These are phyloP conservation scores for Cajanus cajan DNA, from an alignment of 306 rosid species.

Conservation along the genomic window DNA sequence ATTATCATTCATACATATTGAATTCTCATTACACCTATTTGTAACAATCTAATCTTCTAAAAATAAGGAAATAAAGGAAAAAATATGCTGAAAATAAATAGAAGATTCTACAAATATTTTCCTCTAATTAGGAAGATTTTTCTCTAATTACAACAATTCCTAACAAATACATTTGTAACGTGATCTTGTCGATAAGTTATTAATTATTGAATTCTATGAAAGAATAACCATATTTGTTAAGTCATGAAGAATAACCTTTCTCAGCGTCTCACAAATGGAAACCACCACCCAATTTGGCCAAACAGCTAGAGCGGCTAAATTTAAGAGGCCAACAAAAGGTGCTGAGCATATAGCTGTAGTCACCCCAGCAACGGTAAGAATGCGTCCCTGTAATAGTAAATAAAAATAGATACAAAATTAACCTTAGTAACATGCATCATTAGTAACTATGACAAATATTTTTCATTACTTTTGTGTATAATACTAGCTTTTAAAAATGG, in stretches of 20 bases:
- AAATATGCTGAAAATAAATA: too few species aligned
- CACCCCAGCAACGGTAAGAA: conserved; percentile 89
- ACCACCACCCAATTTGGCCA: conserved; percentile 90
- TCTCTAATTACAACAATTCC: too few species aligned
- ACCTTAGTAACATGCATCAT: conserved; percentile 11
- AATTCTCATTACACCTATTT: too few species aligned
- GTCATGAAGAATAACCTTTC: conserved; percentile 59
- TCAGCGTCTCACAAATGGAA: conserved; percentile 79
- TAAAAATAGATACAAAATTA: conserved; percentile 10
- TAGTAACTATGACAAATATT: neutral
- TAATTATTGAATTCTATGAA: conserved; percentile 9
- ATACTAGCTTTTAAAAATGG: neutral
- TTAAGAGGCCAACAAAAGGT: conserved; percentile 74
- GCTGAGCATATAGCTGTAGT: conserved; percentile 82
- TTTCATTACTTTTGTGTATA: neutral
- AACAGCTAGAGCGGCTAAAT: conserved; percentile 71
- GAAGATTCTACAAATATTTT: too few species aligned
- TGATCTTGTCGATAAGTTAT: neutral
- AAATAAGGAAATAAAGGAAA: too few species aligned
- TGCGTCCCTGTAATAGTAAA: conserved; percentile 71
- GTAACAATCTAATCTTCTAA: too few species aligned
- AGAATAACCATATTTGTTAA: neutral
- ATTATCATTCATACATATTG: too few species aligned
- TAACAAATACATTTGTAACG: neutral
- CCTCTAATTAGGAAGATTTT: too few species aligned